A percentile compares a stretch with the other conserved stretches of the same genome.
These are phyloP conservation scores for Penicillium diatomitis DNA, from an alignment of 495 filamentous ascomycete genomes.

Conservation along the genomic window DNA sequence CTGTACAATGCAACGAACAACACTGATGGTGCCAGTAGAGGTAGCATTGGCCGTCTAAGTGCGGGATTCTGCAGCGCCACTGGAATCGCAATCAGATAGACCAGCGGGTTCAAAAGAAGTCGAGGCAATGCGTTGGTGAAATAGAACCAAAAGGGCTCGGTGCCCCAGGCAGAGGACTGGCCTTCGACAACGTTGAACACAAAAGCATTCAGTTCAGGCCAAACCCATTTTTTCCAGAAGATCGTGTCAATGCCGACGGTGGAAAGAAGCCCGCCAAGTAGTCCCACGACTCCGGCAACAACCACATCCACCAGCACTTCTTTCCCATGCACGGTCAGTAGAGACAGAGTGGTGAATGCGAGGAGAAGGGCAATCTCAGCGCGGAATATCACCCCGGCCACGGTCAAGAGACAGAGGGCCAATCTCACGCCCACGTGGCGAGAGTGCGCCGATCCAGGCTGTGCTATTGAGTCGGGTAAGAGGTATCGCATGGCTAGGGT, in stretches of 20 bases:
- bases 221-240: conserved; percentile 79
- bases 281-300: conserved; percentile 57
- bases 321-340: conserved; percentile 47
- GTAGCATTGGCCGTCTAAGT: conserved; percentile 34
- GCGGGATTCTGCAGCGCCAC: conserved; percentile 48
- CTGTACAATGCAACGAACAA: conserved; percentile 75
- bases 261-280: conserved; percentile 47
- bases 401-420: conserved; percentile 65
- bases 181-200: conserved; percentile 73
- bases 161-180: conserved; percentile 77
- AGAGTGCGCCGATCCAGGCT: conserved; percentile 4
- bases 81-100: conserved; percentile 54
- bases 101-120: conserved; percentile 71
- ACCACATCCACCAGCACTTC: conserved; percentile 49
- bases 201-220: conserved; percentile 88
- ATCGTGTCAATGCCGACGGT: conserved; percentile 76
- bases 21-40: conserved; percentile 56
- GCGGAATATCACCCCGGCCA: conserved; percentile 80
- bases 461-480: conserved; percentile 44
- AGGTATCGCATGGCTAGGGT: conserved; percentile 64
- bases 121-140: conserved; percentile 74
- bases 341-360: conserved; percentile 30
- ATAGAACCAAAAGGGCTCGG: conserved; percentile 76
- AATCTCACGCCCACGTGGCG: conserved; percentile 17
- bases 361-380: conserved; percentile 84